Conservation (phyloP, 2,329 filamentous ascomycete genomes). For the Drechslerella dactyloides region DNA sequence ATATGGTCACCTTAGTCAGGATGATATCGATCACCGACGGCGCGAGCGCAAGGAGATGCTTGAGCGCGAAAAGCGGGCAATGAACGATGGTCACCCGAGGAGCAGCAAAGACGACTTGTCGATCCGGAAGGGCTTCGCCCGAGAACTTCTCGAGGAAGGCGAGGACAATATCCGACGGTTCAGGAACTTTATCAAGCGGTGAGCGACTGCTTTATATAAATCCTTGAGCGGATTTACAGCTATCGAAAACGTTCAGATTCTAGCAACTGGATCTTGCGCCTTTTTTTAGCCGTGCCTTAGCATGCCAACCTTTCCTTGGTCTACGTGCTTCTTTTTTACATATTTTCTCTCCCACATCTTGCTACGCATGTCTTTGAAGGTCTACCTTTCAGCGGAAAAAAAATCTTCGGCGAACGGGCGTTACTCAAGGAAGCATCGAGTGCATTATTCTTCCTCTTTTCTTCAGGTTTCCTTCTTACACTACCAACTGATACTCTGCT, state of each 20-base stretch:
- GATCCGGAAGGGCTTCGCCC: constrained; percentile 52
- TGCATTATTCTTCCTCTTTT: constrained; percentile 30
- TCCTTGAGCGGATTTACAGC: background rate
- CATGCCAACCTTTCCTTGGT: constrained; percentile 15
- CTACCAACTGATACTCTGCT: constrained; percentile 14
- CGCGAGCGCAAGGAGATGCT: constrained; percentile 68
- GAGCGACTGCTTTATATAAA: constrained; percentile 12
- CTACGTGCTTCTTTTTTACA: constrained; percentile 14
- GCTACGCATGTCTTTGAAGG: constrained; percentile 20
- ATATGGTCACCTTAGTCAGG: constrained; percentile 81
- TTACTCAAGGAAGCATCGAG: constrained; percentile 31
- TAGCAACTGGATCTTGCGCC: background rate
- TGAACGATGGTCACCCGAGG: constrained; percentile 41
- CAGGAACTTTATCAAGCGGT: constrained; percentile 48
- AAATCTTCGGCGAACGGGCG: constrained; percentile 34
- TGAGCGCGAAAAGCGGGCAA: constrained; percentile 51
- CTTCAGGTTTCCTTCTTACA: constrained; percentile 1
- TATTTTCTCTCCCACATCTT: constrained; percentile 29
- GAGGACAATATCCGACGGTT: constrained; percentile 47
- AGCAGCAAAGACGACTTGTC: constrained; percentile 53
- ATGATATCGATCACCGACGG: constrained; percentile 77
- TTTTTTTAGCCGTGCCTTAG: constrained; percentile 1
- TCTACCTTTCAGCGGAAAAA: constrained; percentile 32
- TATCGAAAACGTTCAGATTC: background rate
- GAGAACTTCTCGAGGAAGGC: constrained; percentile 51